A percentile compares a stretch with the other conserved stretches of the same genome.
Evolutionary conservation across 805 yeast genomes (phyloP).

Genomic region (Ogataea paradorogensis): DNA sequence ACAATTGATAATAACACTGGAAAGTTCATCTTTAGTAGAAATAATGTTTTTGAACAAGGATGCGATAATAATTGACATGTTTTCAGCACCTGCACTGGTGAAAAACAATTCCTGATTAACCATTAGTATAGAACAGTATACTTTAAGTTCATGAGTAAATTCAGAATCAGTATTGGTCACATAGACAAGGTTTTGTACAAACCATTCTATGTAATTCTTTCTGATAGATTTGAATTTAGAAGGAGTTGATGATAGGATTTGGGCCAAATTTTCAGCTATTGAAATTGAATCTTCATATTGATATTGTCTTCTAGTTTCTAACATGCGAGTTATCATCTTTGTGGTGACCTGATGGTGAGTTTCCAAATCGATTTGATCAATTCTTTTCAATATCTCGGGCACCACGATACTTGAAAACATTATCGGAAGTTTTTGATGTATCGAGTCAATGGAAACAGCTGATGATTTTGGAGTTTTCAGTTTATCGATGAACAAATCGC

Average conservation of each 20-base stretch:
- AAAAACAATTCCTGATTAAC: conserved; percentile 15
- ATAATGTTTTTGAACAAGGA: conserved; percentile 16
- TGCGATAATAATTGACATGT: conserved; percentile 12
- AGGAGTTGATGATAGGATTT: conserved; percentile 1
- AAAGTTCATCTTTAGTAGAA: conserved; percentile 8
- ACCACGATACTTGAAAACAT: background rate
- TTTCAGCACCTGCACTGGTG: conserved; percentile 9
- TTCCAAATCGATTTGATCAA: background rate
- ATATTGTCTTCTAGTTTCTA: conserved; percentile 11
- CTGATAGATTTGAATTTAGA: conserved; percentile 12
- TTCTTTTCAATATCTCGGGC: background rate
- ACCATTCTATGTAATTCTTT: conserved; percentile 19
- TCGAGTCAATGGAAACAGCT: background rate
- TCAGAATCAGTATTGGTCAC: conserved; percentile 11
- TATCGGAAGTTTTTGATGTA: background rate
- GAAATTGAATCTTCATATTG: conserved; percentile 5
- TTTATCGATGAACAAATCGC: background rate
- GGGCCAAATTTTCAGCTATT: background rate
- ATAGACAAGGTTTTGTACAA: conserved; percentile 13
- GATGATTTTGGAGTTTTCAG: background rate
- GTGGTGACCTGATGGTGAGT: background rate
- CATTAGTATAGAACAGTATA: conserved; percentile 27
- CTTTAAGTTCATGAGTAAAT: conserved; percentile 8
- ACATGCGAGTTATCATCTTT: conserved; percentile 6
- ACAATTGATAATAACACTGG: conserved; percentile 24